Percentiles rank a stretch among this genome's conserved stretches.
phyloP scores from a whole-genome alignment of 2,329 filamentous ascomycete genomes.

The Bipolaris victoriae region DNA sequence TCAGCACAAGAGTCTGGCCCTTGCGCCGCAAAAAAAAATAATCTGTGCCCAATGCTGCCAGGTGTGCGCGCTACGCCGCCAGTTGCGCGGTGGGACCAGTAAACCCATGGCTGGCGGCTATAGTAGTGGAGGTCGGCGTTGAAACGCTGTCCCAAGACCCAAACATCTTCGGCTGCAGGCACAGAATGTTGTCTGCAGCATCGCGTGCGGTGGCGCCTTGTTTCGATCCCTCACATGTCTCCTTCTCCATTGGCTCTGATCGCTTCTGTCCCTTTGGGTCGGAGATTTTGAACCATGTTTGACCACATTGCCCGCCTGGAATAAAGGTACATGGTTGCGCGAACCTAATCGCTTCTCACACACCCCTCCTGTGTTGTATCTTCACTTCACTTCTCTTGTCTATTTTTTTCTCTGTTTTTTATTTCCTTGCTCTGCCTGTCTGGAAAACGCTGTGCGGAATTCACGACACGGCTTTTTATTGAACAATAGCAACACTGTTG shows the following conservation, averaged over 20 bases:
- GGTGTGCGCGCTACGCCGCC: constrained; percentile 35
- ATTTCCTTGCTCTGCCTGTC: constrained; percentile 20
- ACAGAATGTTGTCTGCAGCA: constrained; percentile 41
- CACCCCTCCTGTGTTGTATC: constrained; percentile 20
- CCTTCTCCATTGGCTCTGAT: constrained; percentile 44
- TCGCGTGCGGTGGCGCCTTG: constrained; percentile 42
- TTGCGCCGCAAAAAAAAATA: constrained; percentile 16
- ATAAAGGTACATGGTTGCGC: constrained; percentile 39
- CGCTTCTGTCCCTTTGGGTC: constrained; percentile 32
- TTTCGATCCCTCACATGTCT: constrained; percentile 39
- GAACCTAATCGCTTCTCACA: constrained; percentile 23
- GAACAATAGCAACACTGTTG: constrained; percentile 40
- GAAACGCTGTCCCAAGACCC: constrained; percentile 45
- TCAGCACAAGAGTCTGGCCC: constrained; percentile 10
- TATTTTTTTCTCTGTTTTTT: constrained; percentile 19
- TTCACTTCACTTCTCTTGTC: constrained; percentile 22
- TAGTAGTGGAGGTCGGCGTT: constrained; percentile 44
- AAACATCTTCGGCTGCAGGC: constrained; percentile 41
- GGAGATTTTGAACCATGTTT: constrained; percentile 25
- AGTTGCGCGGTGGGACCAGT: constrained; percentile 31
- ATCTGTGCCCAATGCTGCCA: constrained; percentile 25
- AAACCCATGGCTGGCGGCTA: constrained; percentile 42
- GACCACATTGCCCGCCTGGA: constrained; percentile 34
- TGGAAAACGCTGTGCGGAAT: constrained; percentile 22
- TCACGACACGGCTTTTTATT: constrained; percentile 27